Base-by-base conservation (phyloP, 2,329 filamentous ascomycete species). In the Graphiopsis chlorocephala region DNA sequence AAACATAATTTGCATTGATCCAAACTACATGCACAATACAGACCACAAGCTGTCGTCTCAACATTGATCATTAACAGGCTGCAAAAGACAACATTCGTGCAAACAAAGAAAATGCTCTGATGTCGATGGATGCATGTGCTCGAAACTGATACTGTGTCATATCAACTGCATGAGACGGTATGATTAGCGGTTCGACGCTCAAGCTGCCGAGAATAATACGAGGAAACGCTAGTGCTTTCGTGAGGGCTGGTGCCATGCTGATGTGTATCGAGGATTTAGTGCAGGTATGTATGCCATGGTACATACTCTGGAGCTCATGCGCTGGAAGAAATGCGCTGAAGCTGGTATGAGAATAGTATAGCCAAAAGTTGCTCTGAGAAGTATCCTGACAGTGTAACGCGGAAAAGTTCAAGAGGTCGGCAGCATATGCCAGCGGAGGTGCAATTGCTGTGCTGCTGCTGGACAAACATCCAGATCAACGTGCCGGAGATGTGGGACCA, bases 21-120 rank as follows among this genome's bases (percentile, higher is more conserved):
- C 35, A 59, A 29, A 35, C 25, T 53, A 53, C 29, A 61, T 28
- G 12, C 42, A 20, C 59, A 38, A 38, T 48, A 50, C 57, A n/a
- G 38, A 11, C 57, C 29, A 52, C 28, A 52, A 61, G 11, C 25
- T n/a, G 35, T 29, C 26, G 35, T 23, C 48, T 60, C 42, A n/a
- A 61, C 59, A 61, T 42, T 61, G 53, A 52, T 23, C 26, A 61
- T 61, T 42, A 61, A 10, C 17, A 53, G 42, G 14, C 59, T 52
- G 42, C 29, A 5, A 38, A 29, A 61, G 23, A 47, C 31, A 38
- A 38, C 17, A 56, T 38, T 17, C 29, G 23, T 31, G n/a, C 11
- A 3, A n/a, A 61, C 58, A 61, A 61, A 50, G 14, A 28, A 61
- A 25, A 61, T 25, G 42, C 23, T 20, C 29, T 23, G 11, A 4